phyloP scores from a whole-genome alignment of 345 rosid genomes.

The Moricandia arvensis region DNA sequence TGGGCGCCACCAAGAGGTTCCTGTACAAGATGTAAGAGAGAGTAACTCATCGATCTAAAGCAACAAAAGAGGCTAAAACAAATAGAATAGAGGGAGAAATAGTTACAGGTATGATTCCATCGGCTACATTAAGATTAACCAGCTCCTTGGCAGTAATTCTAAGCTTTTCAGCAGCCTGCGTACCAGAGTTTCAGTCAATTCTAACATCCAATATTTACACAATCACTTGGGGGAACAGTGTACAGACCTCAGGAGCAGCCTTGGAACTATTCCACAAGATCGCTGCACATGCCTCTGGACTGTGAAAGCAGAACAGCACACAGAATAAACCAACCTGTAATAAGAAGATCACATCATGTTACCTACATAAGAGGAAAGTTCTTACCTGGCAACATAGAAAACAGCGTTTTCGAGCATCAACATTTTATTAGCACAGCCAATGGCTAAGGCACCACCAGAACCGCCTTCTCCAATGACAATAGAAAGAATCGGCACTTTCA shows the following conservation, averaged over 20 bases:
- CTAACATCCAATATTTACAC: constrained; percentile 8
- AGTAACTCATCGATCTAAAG: not conserved
- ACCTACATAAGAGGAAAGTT: not conserved
- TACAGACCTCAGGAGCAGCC: constrained; percentile 84
- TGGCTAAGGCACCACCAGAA: constrained; percentile 98
- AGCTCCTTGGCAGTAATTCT: constrained; percentile 78
- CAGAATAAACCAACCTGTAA: not conserved
- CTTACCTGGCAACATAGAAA: constrained; percentile 95
- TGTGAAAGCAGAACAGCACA: constrained; percentile 36
- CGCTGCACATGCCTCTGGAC: constrained; percentile 99
- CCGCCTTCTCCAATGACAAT: constrained; percentile 99
- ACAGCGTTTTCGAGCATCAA: constrained; percentile 96
- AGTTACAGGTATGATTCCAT: constrained; percentile 83
- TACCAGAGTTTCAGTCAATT: constrained; percentile 19
- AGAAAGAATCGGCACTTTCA: constrained; percentile 90
- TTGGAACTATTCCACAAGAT: constrained; percentile 90
- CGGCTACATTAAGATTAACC: constrained; percentile 73
- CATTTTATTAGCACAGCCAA: constrained; percentile 91
- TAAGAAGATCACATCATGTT: not conserved
- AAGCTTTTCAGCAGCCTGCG: constrained; percentile 92
- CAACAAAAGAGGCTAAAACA: not conserved
- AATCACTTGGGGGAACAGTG: constrained; percentile 8
- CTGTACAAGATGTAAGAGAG: constrained; percentile 42
- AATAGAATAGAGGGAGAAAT: constrained; percentile 10
- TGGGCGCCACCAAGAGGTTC: constrained; percentile 98